Base-by-base conservation (phyloP, 176 grass and related monocot species). In the Dendrocalamus sinicus region DNA sequence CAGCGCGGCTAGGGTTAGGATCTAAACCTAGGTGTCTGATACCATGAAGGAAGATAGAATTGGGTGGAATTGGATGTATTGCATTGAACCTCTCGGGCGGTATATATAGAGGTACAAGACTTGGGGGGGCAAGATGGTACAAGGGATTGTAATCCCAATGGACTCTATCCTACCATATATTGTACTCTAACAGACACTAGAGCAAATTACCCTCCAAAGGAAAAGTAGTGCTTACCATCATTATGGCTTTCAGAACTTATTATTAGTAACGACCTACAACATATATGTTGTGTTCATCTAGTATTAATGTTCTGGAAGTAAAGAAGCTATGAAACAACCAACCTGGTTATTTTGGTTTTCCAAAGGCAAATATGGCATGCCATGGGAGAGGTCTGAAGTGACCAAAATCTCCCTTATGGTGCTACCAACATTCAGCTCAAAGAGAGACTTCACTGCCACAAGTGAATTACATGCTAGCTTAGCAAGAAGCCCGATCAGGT, bases 341-440 rank as follows among this genome's bases (percentile, higher is more conserved):
- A 98, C 91, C 96, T 93, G 91, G 70, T 96, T 99, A 69, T 88
- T 94, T 82, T 87, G 91, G 73, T 94, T 93, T 71, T 92, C 86
- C 67, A 81, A 76, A 78, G 83, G 88, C 72, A 86, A 83, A 41
- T 91, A 95, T 53, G 92, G 84, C 81, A 84, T 83, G 75, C 90
- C 87, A 87, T 91, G 90, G n/a, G 90, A 86, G n/a, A 91, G 78
- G 75, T 96, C 91, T 84, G 89, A 95, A 86, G 79, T 81, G 53
- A 92, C 76, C 72, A 99, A 83, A 83, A 99, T 94, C 53, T 83
- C 82, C 84, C 75, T 96, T 88, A 96, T 89, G 81, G 82, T 91
- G 77, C 82, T 91, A 73, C 93, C 90, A 82, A 92, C 78, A 91
- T 93, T 91, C 76, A 90, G 87, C 75, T 94, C 93, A 79, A 96